Evolutionary conservation across 2,329 filamentous ascomycete genomes (phyloP).

Genomic region (Aspergillus oerlinghausenensis): DNA sequence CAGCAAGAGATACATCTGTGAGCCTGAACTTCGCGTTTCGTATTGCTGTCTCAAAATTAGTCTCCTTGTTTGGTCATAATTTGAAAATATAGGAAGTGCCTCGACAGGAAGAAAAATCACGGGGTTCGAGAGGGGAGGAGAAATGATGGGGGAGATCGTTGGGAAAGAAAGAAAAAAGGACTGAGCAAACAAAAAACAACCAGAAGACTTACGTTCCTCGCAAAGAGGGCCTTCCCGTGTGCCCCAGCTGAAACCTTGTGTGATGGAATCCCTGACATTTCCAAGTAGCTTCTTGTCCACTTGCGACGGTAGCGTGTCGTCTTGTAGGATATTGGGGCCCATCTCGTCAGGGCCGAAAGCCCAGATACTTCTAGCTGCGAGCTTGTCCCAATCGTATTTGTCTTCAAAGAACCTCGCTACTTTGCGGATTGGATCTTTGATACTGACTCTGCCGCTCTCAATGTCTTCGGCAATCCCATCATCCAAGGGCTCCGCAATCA

Average conservation of each 20-base stretch:
- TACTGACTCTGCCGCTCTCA: slow-evolving; percentile 81
- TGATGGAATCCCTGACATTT: slow-evolving; percentile 84
- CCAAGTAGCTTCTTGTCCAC: slow-evolving; percentile 89
- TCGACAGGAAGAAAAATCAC: not conserved
- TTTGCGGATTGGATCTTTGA: slow-evolving; percentile 86
- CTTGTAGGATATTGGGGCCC: slow-evolving; percentile 91
- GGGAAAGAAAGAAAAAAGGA: not conserved
- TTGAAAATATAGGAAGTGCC: not conserved
- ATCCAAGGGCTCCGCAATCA: slow-evolving; percentile 94
- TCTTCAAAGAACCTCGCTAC: slow-evolving; percentile 97
- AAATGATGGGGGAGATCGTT: not conserved
- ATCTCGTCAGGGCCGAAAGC: slow-evolving; percentile 95
- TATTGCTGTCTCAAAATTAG: slow-evolving; percentile 58
- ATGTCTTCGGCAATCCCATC: slow-evolving; percentile 94
- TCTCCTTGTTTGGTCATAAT: not conserved
- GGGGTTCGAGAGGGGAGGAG: not conserved
- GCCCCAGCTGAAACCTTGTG: slow-evolving; percentile 96
- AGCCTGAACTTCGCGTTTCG: slow-evolving; percentile 97
- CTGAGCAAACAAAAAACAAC: slow-evolving; percentile 13
- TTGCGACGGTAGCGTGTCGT: slow-evolving; percentile 90
- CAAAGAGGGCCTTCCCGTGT: slow-evolving; percentile 92
- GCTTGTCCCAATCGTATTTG: slow-evolving; percentile 92
- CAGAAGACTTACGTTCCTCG: slow-evolving; percentile 76
- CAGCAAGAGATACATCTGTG: slow-evolving; percentile 80
- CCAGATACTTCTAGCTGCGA: slow-evolving; percentile 94